Evolutionary conservation across 352 stramenopile species (phyloP), one percentile per base, ranked within the genome.

Genomic region (Elongisporangium undulatum): DNA sequence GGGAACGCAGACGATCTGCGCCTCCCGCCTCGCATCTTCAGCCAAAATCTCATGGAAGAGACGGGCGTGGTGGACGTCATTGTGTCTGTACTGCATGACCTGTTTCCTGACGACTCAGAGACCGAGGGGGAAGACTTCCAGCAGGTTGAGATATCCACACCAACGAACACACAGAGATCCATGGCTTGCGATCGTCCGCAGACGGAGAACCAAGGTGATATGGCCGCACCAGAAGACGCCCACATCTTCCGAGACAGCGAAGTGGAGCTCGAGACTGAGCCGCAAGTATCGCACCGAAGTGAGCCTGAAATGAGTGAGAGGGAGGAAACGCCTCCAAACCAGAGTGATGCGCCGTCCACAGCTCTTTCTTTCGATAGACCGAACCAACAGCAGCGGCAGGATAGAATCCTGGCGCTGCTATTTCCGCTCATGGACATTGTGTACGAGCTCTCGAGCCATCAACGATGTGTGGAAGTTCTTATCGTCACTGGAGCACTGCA

Each of bases 31-130:
- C 71, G 77, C 0, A 72, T 85, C 16, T 84, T 87, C 26, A 87
- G 78, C 34, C 81, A 87, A 39, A 89, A 86, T 26, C 55, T 91
- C 13, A 64, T 93, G 63, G 79, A 88, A 54, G 75, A 89, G 52
- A 90, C 78, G 0, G 75, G 79, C 9, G 67, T 73, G 1, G 74
- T 88, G 2, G 77, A 90, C 38, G 66, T 72, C 6, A 74, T 90
- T 56, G 75, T 90, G 23, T 67, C 62, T 0, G 77, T 87, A 4
- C 71, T 91, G 56, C 81, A 89, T 53, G 74, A 87, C 41, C 55
- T 93, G 9, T 90, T 93, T n/a, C 75, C 79, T 8, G 77, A 90
- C 16, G 74, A 87, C 13, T 69, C 82, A 21, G 38, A 61, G 0
- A 34, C 45, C 8, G 58, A 63, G 10, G 55, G 66, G 49, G 26